phyloP scores from a whole-genome alignment of 1,284 basidiomycete genomes.

The Pseudozyma thailandica region DNA sequence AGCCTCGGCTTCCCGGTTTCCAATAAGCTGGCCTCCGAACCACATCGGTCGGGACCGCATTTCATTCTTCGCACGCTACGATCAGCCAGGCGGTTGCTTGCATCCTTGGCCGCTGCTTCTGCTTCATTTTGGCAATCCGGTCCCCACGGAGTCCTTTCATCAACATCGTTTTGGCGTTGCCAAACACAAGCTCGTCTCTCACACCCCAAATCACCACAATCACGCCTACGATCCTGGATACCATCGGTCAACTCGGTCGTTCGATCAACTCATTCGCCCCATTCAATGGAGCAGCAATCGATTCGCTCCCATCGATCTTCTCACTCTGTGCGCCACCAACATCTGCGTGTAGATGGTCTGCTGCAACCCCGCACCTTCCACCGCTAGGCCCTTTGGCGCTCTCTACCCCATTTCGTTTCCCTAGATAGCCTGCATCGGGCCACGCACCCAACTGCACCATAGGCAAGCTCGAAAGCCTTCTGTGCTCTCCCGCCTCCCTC shows the following conservation, averaged over 20 bases:
- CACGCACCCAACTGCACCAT: neutral
- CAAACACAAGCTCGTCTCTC: neutral
- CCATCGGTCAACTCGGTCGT: neutral
- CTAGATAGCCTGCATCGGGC: neutral
- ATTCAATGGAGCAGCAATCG: neutral
- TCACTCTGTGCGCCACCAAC: constrained; percentile 4
- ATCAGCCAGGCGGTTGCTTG: constrained; percentile 27
- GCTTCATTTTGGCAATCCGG: constrained; percentile 24
- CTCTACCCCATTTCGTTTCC: neutral
- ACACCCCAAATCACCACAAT: neutral
- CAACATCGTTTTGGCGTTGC: constrained; percentile 10
- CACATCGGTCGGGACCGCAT: neutral
- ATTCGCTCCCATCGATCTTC: neutral
- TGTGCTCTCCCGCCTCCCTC: too few species aligned
- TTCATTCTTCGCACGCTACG: constrained; percentile 36
- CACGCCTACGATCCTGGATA: neutral
- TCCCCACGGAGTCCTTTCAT: constrained; percentile 25
- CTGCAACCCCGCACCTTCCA: neutral
- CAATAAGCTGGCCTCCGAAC: neutral
- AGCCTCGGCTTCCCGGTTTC: neutral
- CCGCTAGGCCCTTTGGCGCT: constrained; percentile 9
- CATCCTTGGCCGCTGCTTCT: constrained; percentile 15
- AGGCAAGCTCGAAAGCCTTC: too few species aligned
- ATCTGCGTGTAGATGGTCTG: constrained; percentile 23
- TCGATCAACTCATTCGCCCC: neutral